phyloP scores from a whole-genome alignment of 257 asterid genomes.

The Plantago elongata region DNA sequence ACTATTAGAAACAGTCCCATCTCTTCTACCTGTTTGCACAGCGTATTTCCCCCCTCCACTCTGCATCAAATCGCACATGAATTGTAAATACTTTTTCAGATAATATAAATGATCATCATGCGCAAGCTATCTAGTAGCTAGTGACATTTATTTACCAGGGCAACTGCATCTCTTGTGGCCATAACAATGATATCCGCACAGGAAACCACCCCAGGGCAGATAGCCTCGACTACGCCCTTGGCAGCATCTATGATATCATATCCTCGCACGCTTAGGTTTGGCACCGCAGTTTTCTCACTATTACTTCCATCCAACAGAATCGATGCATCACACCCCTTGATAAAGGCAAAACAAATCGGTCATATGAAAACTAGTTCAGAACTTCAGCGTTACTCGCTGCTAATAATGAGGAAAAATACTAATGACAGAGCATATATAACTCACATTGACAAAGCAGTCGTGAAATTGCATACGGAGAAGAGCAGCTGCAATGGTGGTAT shows the following conservation, averaged over 20 bases:
- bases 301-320: constrained; percentile 41
- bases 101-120: background rate
- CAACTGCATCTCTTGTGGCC: constrained; percentile 58
- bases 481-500: constrained; percentile 37
- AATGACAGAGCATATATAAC: background rate
- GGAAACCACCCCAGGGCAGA: constrained; percentile 47
- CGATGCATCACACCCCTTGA: constrained; percentile 63
- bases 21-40: constrained; percentile 48
- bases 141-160: constrained; percentile 21
- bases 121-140: too few relatives aligned
- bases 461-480: constrained; percentile 67
- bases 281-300: constrained; percentile 42
- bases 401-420: too few relatives aligned
- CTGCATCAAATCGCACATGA: constrained; percentile 15
- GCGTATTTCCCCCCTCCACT: constrained; percentile 45
- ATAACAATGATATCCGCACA: constrained; percentile 62
- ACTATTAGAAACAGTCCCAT: constrained; percentile 40
- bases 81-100: background rate
- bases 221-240: constrained; percentile 34
- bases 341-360: too few relatives aligned
- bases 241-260: constrained; percentile 47
- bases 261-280: constrained; percentile 51
- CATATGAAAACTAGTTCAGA: too few relatives aligned
- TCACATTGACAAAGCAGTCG: constrained; percentile 55
- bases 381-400: too few relatives aligned